phyloP scores from a whole-genome alignment of 2,329 filamentous ascomycete species.

The Tolypocladium nubicola region DNA sequence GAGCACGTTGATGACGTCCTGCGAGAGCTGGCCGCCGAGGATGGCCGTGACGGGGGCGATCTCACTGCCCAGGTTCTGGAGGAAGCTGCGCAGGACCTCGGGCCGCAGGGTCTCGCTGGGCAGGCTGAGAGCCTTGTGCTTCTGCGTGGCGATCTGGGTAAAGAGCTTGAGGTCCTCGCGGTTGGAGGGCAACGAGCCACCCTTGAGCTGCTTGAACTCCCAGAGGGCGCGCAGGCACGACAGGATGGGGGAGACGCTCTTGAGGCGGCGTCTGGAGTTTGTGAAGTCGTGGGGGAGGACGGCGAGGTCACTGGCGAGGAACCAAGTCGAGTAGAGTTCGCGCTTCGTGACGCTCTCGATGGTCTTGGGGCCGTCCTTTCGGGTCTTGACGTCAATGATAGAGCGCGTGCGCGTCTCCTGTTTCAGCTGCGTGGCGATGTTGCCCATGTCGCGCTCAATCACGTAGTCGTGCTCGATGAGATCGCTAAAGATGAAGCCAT shows the following conservation, averaged over 20 bases:
- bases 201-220: conserved; percentile 57
- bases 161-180: conserved; percentile 63
- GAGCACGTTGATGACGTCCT: conserved; percentile 95
- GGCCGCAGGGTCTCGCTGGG: conserved; percentile 56
- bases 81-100: conserved; percentile 70
- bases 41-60: conserved; percentile 81
- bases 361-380: conserved; percentile 55
- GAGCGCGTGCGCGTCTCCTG: conserved; percentile 70
- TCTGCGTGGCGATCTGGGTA: conserved; percentile 65
- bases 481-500: conserved; percentile 91
- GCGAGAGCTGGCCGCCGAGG: conserved; percentile 79
- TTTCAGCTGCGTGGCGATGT: conserved; percentile 49
- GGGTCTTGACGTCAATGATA: conserved; percentile 61
- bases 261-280: conserved; percentile 56
- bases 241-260: conserved; percentile 71
- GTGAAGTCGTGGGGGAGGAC: conserved; percentile 58
- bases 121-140: conserved; percentile 64
- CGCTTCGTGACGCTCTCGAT: conserved; percentile 85
- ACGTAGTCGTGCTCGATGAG: conserved; percentile 84
- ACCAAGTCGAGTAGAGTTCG: conserved; percentile 80
- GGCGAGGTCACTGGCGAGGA: conserved; percentile 70
- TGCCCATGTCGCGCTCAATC: conserved; percentile 74
- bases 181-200: conserved; percentile 42
- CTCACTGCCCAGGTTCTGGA: conserved; percentile 78
- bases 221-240: conserved; percentile 83